Base-by-base conservation (phyloP, 768 basidiomycete species). In the Dictyophora rubrovolvata region DNA sequence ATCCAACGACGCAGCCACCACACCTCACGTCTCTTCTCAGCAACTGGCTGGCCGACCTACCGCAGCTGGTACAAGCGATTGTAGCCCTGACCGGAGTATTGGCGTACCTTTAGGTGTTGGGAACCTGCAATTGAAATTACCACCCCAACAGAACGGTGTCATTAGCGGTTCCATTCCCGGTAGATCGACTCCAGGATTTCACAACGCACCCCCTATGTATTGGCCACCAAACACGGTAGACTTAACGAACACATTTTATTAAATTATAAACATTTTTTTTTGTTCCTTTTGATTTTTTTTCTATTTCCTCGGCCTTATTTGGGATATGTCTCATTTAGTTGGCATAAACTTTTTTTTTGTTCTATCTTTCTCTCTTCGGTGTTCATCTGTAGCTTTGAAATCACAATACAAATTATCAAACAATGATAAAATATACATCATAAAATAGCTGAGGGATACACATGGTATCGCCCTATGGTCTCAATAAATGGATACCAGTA, bases 81-180 rank as follows among this genome's bases (percentile, higher is more conserved):
- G n/a, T 42, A 42, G 42, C 42, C 42, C 42, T 5, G 42, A 42
- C 12, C 42, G 42, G 2, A 42, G n/a, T 20, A 56, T 56, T 14
- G 48, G 33, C 42, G 46, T 56, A 46, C 52, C 57, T 14, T 12
- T 59, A 18, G 57, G 50, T 28, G 49, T 59, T n/a, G 50, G 50
- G 22, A 59, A 59, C 23, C 28, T 53, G 2, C 50, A 51, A 16
- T 23, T 59, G 28, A 59, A 59, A n/a, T 16, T 59, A 22, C 57
- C 57, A 5, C 11, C 23, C 17, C 48, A 59, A 36, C 57, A 42
- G 42, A 42, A 42, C 10, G 42, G 42, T 42, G n/a, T n/a, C 14
- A 42, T 42, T 12, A 9, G 42, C 10, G 11, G 4, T 42, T n/a
- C 42, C 4, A 42, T 42, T 12, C 42, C 42, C 4, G 42, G 42